Evolutionary conservation across 495 filamentous ascomycete species (phyloP).

Genomic region (Talaromyces proteolyticus): DNA sequence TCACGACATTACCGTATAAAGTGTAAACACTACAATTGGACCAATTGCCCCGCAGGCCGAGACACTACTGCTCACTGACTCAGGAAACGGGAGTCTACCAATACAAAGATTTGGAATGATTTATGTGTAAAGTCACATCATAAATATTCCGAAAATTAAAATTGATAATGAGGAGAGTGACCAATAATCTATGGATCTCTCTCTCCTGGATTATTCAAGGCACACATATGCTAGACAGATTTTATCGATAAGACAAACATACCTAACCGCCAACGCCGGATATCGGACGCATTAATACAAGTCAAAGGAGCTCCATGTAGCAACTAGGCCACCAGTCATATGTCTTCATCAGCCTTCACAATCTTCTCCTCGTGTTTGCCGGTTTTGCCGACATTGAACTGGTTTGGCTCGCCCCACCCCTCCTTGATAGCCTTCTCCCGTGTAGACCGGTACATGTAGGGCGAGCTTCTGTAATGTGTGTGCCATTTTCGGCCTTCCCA

Average conservation of each 20-base stretch:
- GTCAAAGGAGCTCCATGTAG: neutral
- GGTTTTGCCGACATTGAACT: neutral
- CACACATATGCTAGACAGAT: neutral
- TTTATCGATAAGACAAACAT: neutral
- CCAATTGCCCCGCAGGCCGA: neutral
- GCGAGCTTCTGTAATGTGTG: neutral
- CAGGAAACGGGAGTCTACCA: neutral
- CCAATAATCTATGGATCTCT: neutral
- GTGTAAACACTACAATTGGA: neutral
- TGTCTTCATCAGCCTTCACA: neutral
- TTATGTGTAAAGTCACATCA: neutral
- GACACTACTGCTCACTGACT: neutral
- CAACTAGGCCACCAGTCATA: neutral
- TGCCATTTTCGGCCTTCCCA: conserved; percentile 1
- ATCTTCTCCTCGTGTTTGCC: neutral
- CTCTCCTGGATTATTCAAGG: neutral
- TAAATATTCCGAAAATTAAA: neutral
- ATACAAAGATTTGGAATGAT: neutral
- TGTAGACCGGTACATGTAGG: neutral
- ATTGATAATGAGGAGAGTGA: neutral
- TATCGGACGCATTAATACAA: neutral
- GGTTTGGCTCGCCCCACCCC: neutral
- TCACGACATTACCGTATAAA: neutral
- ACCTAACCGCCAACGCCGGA: too few relatives aligned
- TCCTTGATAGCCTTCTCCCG: neutral